These are phyloP conservation scores for Thermomucor indicae-seudaticae DNA, from an alignment of 371 early-diverging fungal genomes.

Conservation along the genomic window DNA sequence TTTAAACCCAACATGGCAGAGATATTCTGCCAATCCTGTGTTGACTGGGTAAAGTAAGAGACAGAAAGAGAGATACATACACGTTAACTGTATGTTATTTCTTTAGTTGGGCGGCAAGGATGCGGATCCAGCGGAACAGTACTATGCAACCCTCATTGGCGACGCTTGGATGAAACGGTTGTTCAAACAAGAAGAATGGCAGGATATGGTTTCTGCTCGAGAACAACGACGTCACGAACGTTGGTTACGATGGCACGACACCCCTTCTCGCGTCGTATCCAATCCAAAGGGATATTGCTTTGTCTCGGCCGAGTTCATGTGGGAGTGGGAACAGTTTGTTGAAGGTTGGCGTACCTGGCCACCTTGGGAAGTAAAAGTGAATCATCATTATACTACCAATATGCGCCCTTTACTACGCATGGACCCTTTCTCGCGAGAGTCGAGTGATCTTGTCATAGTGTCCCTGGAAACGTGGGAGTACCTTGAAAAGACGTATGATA, in stretches of 20 bases:
- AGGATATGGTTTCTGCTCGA: neutral
- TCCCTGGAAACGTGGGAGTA: conserved; percentile 29
- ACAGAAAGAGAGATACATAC: neutral
- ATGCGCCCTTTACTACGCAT: neutral
- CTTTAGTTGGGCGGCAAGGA: conserved; percentile 20
- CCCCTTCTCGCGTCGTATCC: conserved; percentile 16
- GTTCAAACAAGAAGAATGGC: neutral
- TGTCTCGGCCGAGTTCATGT: conserved; percentile 23
- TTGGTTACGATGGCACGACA: conserved; percentile 21
- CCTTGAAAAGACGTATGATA: conserved; percentile 7
- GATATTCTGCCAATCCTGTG: conserved; percentile 26
- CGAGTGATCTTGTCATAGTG: conserved; percentile 21
- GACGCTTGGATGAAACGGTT: conserved; percentile 3
- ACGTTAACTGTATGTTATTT: neutral
- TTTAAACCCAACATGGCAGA: conserved; percentile 26
- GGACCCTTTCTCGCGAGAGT: conserved; percentile 10
- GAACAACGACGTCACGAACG: conserved; percentile 18
- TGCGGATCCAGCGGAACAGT: conserved; percentile 23
- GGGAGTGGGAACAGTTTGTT: conserved; percentile 29
- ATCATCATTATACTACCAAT: neutral
- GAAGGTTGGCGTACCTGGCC: conserved; percentile 23
- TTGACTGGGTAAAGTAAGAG: conserved; percentile 26
- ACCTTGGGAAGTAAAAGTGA: conserved; percentile 6
- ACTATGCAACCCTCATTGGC: conserved; percentile 6
- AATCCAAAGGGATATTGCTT: conserved; percentile 7